Percentiles rank a stretch among this genome's conserved stretches.
phyloP scores from a whole-genome alignment of 805 yeast genomes.

The Kluyveromyces aestuarii region DNA sequence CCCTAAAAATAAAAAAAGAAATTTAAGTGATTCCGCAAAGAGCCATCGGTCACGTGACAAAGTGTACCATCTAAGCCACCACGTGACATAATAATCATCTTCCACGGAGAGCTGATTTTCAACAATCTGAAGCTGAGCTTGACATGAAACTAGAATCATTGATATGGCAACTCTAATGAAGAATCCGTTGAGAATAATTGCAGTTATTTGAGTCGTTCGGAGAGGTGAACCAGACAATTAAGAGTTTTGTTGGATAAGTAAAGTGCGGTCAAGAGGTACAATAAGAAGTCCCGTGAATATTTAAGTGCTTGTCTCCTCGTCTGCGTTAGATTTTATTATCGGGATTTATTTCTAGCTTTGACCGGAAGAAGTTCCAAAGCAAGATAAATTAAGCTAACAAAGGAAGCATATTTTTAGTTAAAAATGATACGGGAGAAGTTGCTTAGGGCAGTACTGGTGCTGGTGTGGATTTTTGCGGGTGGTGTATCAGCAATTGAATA shows the following conservation, averaged over 20 bases:
- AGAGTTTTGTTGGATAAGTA: no score
- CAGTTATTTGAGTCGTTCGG: neutral
- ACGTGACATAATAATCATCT: neutral
- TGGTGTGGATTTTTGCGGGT: neutral
- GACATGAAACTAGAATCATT: neutral
- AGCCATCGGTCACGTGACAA: no score
- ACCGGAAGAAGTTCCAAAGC: neutral
- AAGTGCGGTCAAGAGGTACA: no score
- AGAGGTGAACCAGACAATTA: neutral
- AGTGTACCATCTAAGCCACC: neutral
- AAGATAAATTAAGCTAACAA: neutral
- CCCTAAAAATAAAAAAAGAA: no score
- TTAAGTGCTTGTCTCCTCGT: neutral
- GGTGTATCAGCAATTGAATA: slow-evolving; percentile 5
- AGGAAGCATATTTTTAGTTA: no score
- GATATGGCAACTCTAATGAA: neutral
- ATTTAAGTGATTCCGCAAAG: no score
- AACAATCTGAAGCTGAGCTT: neutral
- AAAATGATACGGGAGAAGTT: neutral
- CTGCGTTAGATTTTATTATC: neutral
- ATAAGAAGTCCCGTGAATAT: no score
- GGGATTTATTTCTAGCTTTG: neutral
- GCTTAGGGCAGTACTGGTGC: neutral
- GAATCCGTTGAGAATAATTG: neutral
- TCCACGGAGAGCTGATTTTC: neutral